These are phyloP conservation scores for Suillus subalutaceus DNA, from an alignment of 768 basidiomycete genomes.

Conservation along the genomic window DNA sequence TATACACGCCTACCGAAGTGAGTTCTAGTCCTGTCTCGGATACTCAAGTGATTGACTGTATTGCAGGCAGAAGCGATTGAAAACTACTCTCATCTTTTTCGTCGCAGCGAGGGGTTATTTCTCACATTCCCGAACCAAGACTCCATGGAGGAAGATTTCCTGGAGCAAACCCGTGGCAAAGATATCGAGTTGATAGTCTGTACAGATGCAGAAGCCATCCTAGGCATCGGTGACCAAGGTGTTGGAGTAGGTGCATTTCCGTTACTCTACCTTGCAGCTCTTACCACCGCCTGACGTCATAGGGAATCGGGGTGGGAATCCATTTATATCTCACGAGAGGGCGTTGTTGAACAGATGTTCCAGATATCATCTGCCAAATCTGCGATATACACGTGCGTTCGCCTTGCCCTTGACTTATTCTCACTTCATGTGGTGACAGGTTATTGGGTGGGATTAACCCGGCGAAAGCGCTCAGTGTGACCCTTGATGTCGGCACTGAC, in stretches of 20 bases:
- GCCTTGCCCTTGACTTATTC: background rate
- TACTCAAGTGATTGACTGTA: background rate
- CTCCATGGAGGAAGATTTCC: slow-evolving; percentile 75
- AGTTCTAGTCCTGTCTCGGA: slow-evolving; percentile 18
- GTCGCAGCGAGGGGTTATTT: slow-evolving; percentile 78
- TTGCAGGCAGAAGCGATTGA: slow-evolving; percentile 77
- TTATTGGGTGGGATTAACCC: slow-evolving; percentile 71
- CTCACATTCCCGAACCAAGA: slow-evolving; percentile 63
- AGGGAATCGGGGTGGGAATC: slow-evolving; percentile 55
- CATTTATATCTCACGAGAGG: background rate
- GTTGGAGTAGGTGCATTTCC: slow-evolving; percentile 53
- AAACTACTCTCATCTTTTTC: slow-evolving; percentile 83
- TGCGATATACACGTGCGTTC: slow-evolving; percentile 67
- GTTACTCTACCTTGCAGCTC: slow-evolving; percentile 26
- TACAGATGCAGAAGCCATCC: slow-evolving; percentile 83
- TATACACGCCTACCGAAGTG: slow-evolving; percentile 84
- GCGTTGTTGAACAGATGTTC: slow-evolving; percentile 1
- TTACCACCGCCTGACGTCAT: slow-evolving; percentile 5
- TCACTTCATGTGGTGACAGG: slow-evolving; percentile 32
- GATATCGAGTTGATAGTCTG: slow-evolving; percentile 81
- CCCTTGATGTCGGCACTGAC: slow-evolving; percentile 78
- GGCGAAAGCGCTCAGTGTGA: slow-evolving; percentile 56
- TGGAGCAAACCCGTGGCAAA: slow-evolving; percentile 62
- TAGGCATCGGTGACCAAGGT: slow-evolving; percentile 78
- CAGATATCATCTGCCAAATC: slow-evolving; percentile 81